phyloP scores from a whole-genome alignment of 441 rosid genomes.

The Erysimum pusillum region DNA sequence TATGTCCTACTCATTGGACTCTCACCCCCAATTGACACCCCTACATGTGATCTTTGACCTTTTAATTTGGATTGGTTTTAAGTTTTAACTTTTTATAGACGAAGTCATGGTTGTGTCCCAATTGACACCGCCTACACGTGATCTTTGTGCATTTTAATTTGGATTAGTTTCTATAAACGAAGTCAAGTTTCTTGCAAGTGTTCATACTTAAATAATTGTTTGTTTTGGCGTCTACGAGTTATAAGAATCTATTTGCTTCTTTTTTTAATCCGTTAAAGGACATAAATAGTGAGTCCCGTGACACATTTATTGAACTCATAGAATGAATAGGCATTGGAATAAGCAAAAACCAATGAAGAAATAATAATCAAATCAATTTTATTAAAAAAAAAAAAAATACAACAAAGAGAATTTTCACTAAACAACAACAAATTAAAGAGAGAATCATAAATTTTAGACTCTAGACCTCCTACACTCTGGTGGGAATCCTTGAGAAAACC shows the following conservation, averaged over 20 bases:
- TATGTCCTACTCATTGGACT: neutral
- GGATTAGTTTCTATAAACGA: constrained; percentile 18
- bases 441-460: constrained; percentile 32
- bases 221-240: constrained; percentile 11
- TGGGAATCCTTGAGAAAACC: constrained; percentile 68
- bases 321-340: constrained; percentile 40
- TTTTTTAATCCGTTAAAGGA: neutral
- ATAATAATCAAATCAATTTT: constrained; percentile 31
- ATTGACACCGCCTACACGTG: constrained; percentile 18
- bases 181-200: constrained; percentile 7
- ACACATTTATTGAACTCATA: constrained; percentile 37
- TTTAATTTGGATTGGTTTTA: constrained; percentile 1
- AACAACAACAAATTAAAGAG: constrained; percentile 42
- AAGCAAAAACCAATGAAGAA: constrained; percentile 35
- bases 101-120: neutral
- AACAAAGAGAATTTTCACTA: constrained; percentile 44
- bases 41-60: constrained; percentile 15
- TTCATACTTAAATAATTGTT: constrained; percentile 2
- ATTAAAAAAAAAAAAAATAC: neutral
- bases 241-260: constrained; percentile 1
- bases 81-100: neutral
- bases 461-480: constrained; percentile 59
- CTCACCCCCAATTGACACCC: neutral
- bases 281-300: constrained; percentile 30
- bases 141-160: constrained; percentile 33